Conservation (phyloP, 768 basidiomycete species). For the Tremella mesenterica region DNA sequence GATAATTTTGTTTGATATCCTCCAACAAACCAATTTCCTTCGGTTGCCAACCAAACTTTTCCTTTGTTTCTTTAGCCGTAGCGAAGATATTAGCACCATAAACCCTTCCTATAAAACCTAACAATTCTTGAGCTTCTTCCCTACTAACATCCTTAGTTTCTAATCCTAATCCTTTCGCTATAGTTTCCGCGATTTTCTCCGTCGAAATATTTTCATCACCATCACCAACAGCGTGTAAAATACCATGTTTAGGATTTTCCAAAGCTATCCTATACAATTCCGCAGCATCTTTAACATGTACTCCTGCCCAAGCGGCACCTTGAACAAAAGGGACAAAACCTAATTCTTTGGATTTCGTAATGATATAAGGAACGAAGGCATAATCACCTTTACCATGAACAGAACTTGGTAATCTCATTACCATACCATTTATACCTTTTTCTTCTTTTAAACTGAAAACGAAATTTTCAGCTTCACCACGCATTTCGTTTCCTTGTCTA, state of each 20-base stretch:
- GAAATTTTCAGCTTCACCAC: conserved; percentile 5
- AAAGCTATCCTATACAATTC: conserved; percentile 22
- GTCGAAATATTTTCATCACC: conserved; percentile 7
- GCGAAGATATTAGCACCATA: not conserved
- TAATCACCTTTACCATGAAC: conserved; percentile 14
- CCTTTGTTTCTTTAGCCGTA: conserved; percentile 10
- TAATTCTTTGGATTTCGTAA: conserved; percentile 6
- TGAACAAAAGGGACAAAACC: conserved; percentile 11
- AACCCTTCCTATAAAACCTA: conserved; percentile 9
- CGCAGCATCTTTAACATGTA: conserved; percentile 29
- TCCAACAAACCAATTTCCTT: conserved; percentile 14
- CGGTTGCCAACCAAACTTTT: conserved; percentile 22
- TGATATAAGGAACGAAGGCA: conserved; percentile 13
- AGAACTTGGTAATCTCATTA: conserved; percentile 16
- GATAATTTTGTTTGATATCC: conserved; percentile 10
- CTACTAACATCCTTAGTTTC: conserved; percentile 1
- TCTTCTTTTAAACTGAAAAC: conserved; percentile 12
- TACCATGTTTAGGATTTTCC: conserved; percentile 13
- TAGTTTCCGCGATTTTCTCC: conserved; percentile 8
- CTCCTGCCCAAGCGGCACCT: conserved; percentile 18
- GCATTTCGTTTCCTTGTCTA: not conserved
- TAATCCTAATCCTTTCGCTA: conserved; percentile 13
- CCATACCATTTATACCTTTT: not conserved
- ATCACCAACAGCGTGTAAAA: conserved; percentile 11
- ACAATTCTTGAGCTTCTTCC: conserved; percentile 4